Evolutionary conservation across 345 rosid species (phyloP).

Genomic region (Hypericum androsaemum): DNA sequence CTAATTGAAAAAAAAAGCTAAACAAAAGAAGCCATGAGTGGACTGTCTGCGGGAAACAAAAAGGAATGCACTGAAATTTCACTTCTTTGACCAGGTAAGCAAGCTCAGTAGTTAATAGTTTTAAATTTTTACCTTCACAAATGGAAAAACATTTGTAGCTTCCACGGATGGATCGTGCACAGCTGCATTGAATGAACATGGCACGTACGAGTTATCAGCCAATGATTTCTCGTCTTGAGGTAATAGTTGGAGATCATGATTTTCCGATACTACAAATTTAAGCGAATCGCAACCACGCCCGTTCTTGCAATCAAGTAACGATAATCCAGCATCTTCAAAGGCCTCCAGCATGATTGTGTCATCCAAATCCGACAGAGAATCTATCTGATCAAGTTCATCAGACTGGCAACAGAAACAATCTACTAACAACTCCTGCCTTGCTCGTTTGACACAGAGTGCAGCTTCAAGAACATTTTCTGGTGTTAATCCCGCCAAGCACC

Average conservation of each 20-base stretch:
- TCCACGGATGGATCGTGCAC: constrained; percentile 16
- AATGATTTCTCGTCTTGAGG: constrained; percentile 8
- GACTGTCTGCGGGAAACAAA: neutral
- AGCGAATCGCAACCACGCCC: constrained; percentile 16
- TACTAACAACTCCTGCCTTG: constrained; percentile 33
- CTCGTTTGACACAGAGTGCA: constrained; percentile 49
- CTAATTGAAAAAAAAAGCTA: too few species aligned
- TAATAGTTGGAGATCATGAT: constrained; percentile 3
- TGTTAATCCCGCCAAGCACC: constrained; percentile 22
- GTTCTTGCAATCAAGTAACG: constrained; percentile 14
- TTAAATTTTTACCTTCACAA: constrained; percentile 26
- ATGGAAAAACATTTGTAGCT: constrained; percentile 12
- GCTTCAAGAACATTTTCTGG: constrained; percentile 41
- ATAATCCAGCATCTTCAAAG: constrained; percentile 44
- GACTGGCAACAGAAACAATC: constrained; percentile 13
- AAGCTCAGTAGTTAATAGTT: neutral
- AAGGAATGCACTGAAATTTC: neutral
- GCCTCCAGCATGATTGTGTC: constrained; percentile 39
- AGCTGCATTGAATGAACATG: constrained; percentile 12
- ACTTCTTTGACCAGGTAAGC: neutral
- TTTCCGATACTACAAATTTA: constrained; percentile 32
- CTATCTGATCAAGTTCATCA: constrained; percentile 26
- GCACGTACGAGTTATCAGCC: constrained; percentile 7
- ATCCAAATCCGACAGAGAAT: constrained; percentile 32
- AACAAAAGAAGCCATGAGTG: too few species aligned